Percentiles rank a stretch among this genome's conserved stretches.
phyloP scores from a whole-genome alignment of 768 basidiomycete genomes.

The Kondoa subrosea region DNA sequence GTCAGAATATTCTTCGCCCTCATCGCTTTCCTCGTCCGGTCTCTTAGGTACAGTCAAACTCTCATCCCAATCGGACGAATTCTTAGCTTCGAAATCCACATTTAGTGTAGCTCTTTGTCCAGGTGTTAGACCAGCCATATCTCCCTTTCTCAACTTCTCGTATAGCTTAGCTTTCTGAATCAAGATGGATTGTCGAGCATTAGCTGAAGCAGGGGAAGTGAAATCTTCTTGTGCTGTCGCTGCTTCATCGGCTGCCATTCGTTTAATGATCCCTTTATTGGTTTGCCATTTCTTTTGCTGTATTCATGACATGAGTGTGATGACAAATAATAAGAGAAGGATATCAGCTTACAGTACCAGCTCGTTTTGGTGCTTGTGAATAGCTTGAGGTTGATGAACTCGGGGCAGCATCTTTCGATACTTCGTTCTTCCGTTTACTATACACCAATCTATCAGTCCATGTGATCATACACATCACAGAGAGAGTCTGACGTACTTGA shows the following conservation, averaged over 20 bases:
- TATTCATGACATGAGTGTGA: neutral
- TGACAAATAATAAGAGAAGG: no score
- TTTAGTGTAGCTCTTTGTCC: constrained; percentile 24
- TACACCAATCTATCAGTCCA: neutral
- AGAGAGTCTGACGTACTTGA: neutral
- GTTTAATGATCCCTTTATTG: neutral
- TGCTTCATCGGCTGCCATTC: neutral
- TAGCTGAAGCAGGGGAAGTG: neutral
- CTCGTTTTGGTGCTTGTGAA: neutral
- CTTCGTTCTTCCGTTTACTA: neutral
- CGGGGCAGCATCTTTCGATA: neutral
- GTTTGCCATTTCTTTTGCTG: neutral
- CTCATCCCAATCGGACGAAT: constrained; percentile 15
- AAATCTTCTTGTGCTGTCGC: neutral
- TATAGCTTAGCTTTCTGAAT: constrained; percentile 24
- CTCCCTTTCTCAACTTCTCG: constrained; percentile 26
- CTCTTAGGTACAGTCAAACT: constrained; percentile 16
- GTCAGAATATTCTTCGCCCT: constrained; percentile 16
- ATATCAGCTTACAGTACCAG: neutral
- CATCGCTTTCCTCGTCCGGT: neutral
- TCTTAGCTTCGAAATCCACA: constrained; percentile 27
- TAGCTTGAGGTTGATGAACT: neutral
- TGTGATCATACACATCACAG: no score
- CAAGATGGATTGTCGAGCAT: neutral
- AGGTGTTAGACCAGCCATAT: constrained; percentile 20